These are phyloP conservation scores for Citrullus colocynthis DNA, from an alignment of 306 rosid genomes.

Conservation along the genomic window DNA sequence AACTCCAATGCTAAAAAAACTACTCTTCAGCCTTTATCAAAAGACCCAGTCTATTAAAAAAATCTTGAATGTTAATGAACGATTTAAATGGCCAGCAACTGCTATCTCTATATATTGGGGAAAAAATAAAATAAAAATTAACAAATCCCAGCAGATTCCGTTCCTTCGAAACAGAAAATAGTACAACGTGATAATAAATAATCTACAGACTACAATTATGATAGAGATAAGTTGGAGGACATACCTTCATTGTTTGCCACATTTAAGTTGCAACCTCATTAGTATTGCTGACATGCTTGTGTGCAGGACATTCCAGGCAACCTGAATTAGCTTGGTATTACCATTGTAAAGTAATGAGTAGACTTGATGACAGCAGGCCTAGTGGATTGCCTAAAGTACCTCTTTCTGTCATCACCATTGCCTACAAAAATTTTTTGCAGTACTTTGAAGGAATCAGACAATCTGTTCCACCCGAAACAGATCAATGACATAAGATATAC, in stretches of 20 bases:
- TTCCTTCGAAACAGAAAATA: neutral
- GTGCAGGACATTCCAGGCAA: neutral
- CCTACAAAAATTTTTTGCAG: neutral
- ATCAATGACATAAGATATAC: neutral
- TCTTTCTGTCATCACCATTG: neutral
- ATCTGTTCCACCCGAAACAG: neutral
- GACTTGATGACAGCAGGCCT: neutral
- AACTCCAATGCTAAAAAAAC: neutral
- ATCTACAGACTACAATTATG: neutral
- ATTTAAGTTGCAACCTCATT: neutral
- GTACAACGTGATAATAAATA: neutral
- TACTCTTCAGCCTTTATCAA: neutral
- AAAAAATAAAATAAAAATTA: too few relatives aligned
- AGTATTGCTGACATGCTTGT: neutral
- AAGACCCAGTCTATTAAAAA: neutral
- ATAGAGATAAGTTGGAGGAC: neutral
- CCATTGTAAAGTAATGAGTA: neutral
- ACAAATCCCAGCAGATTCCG: neutral
- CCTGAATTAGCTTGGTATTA: neutral
- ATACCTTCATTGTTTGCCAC: neutral
- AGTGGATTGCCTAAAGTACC: neutral
- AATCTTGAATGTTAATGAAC: neutral
- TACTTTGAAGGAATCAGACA: neutral
- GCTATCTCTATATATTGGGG: neutral
- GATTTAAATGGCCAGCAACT: neutral